These are phyloP conservation scores for Arthonia radiata DNA, from an alignment of 495 filamentous ascomycete genomes.

Conservation along the genomic window DNA sequence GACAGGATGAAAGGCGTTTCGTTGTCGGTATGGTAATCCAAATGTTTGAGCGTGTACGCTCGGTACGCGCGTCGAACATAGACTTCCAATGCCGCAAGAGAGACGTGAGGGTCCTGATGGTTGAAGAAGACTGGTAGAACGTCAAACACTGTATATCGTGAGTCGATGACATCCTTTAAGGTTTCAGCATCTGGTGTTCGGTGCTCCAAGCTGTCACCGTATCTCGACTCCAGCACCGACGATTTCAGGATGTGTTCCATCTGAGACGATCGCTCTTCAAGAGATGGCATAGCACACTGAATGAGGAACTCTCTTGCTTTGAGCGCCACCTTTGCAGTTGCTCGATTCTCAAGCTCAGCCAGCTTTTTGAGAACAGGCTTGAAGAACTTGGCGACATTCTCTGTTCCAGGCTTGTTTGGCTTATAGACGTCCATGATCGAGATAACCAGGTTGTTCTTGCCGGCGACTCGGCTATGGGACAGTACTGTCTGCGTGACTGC, in stretches of 20 bases:
- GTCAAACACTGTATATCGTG: constrained; percentile 93
- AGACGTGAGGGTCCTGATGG: constrained; percentile 85
- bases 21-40: constrained; percentile 57
- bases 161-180: constrained; percentile 93
- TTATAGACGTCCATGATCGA: constrained; percentile 85
- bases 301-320: constrained; percentile 94
- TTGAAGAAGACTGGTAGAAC: constrained; percentile 85
- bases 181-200: constrained; percentile 65
- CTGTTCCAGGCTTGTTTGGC: constrained; percentile 74
- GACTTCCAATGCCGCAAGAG: constrained; percentile 77
- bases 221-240: constrained; percentile 86
- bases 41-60: constrained; percentile 68
- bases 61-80: constrained; percentile 93
- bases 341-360: constrained; percentile 71
- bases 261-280: constrained; percentile 81
- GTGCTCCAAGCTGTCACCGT: constrained; percentile 91
- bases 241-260: constrained; percentile 98
- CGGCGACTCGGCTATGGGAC: constrained; percentile 72
- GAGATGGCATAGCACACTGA: constrained; percentile 81
- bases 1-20: constrained; percentile 65
- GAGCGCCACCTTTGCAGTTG: constrained; percentile 82
- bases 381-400: constrained; percentile 74
- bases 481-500: constrained; percentile 70
- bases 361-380: constrained; percentile 59
- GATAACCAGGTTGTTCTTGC: constrained; percentile 85